These are phyloP conservation scores for Komagataea norvegica DNA, from an alignment of 1,139 yeast species.

Conservation along the genomic window DNA sequence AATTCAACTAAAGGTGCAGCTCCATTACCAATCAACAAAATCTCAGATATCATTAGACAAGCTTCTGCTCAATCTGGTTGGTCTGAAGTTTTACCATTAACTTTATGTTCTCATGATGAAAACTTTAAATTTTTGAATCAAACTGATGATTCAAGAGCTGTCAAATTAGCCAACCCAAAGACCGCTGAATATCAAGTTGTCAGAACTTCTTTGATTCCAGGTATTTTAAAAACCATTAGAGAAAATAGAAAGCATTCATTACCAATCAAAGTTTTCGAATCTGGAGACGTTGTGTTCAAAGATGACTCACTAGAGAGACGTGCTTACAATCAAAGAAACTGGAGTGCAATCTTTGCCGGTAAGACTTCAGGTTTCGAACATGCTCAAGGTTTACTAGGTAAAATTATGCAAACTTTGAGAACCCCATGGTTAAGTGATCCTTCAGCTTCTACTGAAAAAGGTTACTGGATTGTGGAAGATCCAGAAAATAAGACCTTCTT, in stretches of 20 bases:
- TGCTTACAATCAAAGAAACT: constrained; percentile 88
- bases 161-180: constrained; percentile 92
- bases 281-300: constrained; percentile 92
- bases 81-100: constrained; percentile 92
- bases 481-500: constrained; percentile 68
- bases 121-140: constrained; percentile 82
- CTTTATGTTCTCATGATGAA: constrained; percentile 94
- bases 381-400: constrained; percentile 91
- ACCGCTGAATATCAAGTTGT: constrained; percentile 97
- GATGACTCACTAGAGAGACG: constrained; percentile 76
- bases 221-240: constrained; percentile 88
- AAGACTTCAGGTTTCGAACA: constrained; percentile 92
- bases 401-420: constrained; percentile 94
- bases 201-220: constrained; percentile 90
- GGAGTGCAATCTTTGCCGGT: constrained; percentile 94
- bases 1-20: constrained; percentile 74
- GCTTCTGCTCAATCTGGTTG: constrained; percentile 96
- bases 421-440: constrained; percentile 72
- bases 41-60: constrained; percentile 82
- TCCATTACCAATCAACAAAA: constrained; percentile 86
- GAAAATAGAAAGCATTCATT: constrained; percentile 95
- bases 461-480: constrained; percentile 81
- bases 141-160: constrained; percentile 75
- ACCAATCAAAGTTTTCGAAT: constrained; percentile 92
- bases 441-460: constrained; percentile 50